phyloP scores from a whole-genome alignment of 441 rosid species.

The Arabidopsis hybrid region DNA sequence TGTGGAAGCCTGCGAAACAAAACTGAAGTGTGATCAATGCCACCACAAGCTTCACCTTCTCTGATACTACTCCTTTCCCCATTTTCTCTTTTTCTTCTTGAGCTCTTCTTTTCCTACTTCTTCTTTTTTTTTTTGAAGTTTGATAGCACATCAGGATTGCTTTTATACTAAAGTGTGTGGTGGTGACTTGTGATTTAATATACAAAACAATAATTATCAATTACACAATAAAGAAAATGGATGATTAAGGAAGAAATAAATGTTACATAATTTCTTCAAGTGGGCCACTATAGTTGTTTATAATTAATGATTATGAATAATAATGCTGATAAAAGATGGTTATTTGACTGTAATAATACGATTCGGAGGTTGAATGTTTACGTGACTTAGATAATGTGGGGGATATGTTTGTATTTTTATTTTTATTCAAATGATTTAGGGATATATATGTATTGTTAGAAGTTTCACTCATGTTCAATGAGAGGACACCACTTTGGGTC shows the following conservation, averaged over 20 bases:
- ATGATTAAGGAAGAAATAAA: conserved; percentile 29
- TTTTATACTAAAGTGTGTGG: conserved; percentile 42
- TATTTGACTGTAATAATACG: conserved; percentile 26
- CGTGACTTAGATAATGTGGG: conserved; percentile 30
- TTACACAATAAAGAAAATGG: conserved; percentile 10
- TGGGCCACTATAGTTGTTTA: conserved; percentile 34
- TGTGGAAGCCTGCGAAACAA: conserved; percentile 82
- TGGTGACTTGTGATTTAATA: conserved; percentile 30
- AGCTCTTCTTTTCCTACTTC: neutral
- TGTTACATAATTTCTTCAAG: conserved; percentile 42
- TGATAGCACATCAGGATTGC: conserved; percentile 24
- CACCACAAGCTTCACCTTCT: conserved; percentile 70
- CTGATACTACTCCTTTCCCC: conserved; percentile 46
- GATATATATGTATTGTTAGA: conserved; percentile 23
- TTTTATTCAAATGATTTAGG: neutral
- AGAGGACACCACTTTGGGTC: neutral
- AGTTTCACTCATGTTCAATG: conserved; percentile 19
- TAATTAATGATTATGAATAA: conserved; percentile 39
- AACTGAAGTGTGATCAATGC: conserved; percentile 73
- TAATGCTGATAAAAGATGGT: conserved; percentile 26
- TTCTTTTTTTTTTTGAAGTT: conserved; percentile 10
- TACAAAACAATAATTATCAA: neutral
- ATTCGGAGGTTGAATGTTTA: conserved; percentile 44
- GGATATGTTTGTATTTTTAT: conserved; percentile 5
- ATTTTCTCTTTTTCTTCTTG: conserved; percentile 28